Base-by-base conservation (phyloP, 176 grass and related monocot species). In the Bolboschoenus planiculmis region DNA sequence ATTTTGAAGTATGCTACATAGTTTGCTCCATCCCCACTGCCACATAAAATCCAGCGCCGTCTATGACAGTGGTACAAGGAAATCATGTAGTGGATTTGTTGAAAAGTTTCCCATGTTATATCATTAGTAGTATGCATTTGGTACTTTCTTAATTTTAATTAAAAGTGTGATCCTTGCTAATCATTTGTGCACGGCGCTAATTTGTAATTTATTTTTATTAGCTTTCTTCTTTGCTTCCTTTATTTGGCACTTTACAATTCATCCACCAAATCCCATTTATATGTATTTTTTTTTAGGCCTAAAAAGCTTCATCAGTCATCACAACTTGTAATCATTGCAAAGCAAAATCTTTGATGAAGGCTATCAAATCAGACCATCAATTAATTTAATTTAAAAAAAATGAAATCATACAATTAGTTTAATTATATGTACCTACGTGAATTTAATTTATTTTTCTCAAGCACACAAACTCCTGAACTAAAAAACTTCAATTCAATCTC, bases 121-220 rank as follows among this genome's bases (percentile, higher is more conserved):
- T 77, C 46, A 77, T 77, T 53, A 33, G 24, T 77, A 31, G 59
- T 27, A 75, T 30, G 67, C 72, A 53, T 51, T 31, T 73, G 13
- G 14, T 74, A 47, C 23, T 10, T 18, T 34, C 14, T 77, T 50
- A 51, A 37, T 76, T 77, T 23, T 42, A 23, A 42, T 11, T 42
- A 23, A 74, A 65, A 53, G 44, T 31, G 10, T 11, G 46, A 53
- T 77, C 46, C 26, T 77, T 13, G 2, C 72, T 31, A 77, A 77
- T 77, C 46, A 77, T 75, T 77, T 31, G 15, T 31, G 65, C 15
- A 33, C 44, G 72, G 24, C 72, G 46, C 72, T 51, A 77, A 77
- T 77, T 77, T 53, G 2, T 70, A 70, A 23, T 77, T 50, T 68
- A 40, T 40, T 53, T 3, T 48, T 2, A 63, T 63, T 63, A 33